These are phyloP conservation scores for Erythrophleum fordii DNA, from an alignment of 306 rosid species.

Conservation along the genomic window DNA sequence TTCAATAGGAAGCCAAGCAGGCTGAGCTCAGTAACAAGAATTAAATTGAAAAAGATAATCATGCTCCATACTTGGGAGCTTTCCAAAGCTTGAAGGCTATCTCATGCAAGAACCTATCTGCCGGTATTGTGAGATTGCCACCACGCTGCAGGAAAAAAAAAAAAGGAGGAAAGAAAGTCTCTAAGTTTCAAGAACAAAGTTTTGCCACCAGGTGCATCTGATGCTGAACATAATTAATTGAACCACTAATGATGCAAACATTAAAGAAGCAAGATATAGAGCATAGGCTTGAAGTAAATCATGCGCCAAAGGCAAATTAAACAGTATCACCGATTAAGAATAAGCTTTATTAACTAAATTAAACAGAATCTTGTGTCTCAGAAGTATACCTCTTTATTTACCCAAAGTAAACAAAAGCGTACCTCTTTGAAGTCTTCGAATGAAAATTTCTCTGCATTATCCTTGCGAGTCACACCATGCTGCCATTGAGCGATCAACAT, in stretches of 20 bases:
- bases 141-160: slow-evolving; percentile 59
- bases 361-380: slow-evolving; percentile 11
- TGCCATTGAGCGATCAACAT: slow-evolving; percentile 92
- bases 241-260: not conserved
- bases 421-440: slow-evolving; percentile 84
- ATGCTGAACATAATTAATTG: not conserved
- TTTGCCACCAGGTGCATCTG: not conserved
- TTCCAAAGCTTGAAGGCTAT: slow-evolving; percentile 97
- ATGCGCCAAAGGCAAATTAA: slow-evolving; percentile 27
- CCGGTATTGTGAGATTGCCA: slow-evolving; percentile 86
- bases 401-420: no score
- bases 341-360: slow-evolving; percentile 8
- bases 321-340: slow-evolving; percentile 9
- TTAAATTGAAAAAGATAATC: slow-evolving; percentile 31
- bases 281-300: not conserved
- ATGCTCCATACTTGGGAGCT: slow-evolving; percentile 98
- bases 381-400: slow-evolving; percentile 69
- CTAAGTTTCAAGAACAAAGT: slow-evolving; percentile 12
- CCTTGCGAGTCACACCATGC: slow-evolving; percentile 90
- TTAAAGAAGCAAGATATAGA: not conserved
- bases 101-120: slow-evolving; percentile 93
- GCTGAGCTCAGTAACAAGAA: slow-evolving; percentile 14
- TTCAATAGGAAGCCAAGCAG: slow-evolving; percentile 6
- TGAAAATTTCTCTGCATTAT: slow-evolving; percentile 62
- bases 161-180: not conserved